Evolutionary conservation across 1,284 basidiomycete genomes (phyloP).

Genomic region (Heliocybe sulcata): DNA sequence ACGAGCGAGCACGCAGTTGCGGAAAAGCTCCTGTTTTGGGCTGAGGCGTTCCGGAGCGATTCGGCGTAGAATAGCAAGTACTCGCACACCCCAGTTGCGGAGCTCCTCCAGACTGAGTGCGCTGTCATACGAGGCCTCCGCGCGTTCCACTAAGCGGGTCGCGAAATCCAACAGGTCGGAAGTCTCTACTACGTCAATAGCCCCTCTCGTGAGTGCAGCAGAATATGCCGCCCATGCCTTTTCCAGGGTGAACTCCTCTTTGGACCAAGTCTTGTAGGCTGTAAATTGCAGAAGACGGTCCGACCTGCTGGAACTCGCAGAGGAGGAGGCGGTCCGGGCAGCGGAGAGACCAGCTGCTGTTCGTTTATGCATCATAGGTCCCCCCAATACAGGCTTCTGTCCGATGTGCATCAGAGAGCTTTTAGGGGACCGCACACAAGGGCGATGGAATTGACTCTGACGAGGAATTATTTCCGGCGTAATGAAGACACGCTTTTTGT

Average conservation of each 20-base stretch:
- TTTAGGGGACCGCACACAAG: not conserved
- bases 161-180: conserved; percentile 24
- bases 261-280: not conserved
- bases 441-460: conserved; percentile 13
- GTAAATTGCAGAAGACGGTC: not conserved
- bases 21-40: not conserved
- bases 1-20: conserved; percentile 21
- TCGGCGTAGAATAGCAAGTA: conserved; percentile 25
- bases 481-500: conserved; percentile 23
- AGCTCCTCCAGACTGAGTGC: conserved; percentile 18
- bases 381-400: conserved; percentile 5
- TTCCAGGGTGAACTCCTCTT: conserved; percentile 25
- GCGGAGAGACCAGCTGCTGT: not conserved
- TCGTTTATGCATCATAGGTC: conserved; percentile 16
- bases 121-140: conserved; percentile 19
- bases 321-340: not conserved
- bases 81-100: conserved; percentile 29
- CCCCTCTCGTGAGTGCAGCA: conserved; percentile 18
- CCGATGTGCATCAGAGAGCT: not conserved
- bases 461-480: conserved; percentile 22
- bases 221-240: conserved; percentile 27
- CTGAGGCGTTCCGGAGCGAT: not conserved
- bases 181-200: conserved; percentile 12
- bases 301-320: not conserved
- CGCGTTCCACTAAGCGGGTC: conserved; percentile 20